Conservation (phyloP, 257 asterid genomes). For the Solanum dulcamara region DNA sequence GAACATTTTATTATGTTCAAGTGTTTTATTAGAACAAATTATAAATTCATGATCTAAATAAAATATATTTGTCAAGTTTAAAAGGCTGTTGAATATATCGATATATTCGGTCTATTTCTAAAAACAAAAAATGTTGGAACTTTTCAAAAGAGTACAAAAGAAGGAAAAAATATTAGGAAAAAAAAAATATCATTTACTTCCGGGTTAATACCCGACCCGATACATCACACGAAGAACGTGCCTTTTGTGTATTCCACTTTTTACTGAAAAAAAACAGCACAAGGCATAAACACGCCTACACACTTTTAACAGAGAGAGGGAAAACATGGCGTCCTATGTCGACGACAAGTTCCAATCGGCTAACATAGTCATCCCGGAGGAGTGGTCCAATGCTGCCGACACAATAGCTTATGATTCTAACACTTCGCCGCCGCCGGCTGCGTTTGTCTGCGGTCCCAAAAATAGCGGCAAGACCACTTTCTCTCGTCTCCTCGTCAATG, state of each 20-base stretch:
- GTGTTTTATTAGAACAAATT: background rate
- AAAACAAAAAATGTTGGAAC: background rate
- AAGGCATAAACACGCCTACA: background rate
- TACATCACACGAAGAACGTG: background rate
- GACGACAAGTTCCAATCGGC: slow-evolving; percentile 29
- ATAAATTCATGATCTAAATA: background rate
- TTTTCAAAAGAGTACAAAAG: background rate
- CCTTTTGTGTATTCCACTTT: background rate
- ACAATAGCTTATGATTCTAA: slow-evolving; percentile 30
- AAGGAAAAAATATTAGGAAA: background rate
- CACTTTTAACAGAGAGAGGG: background rate
- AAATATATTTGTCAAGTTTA: background rate
- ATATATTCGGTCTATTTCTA: background rate
- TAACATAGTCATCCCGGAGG: slow-evolving; percentile 43
- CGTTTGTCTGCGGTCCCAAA: slow-evolving; percentile 79
- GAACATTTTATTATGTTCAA: background rate
- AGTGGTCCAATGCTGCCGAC: slow-evolving; percentile 65
- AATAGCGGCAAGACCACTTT: slow-evolving; percentile 84
- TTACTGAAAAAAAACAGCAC: background rate
- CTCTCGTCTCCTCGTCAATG: slow-evolving; percentile 77
- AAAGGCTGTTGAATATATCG: background rate
- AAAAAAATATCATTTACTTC: background rate
- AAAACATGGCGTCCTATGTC: background rate
- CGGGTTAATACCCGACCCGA: background rate
- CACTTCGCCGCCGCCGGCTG: slow-evolving; percentile 26